A percentile compares a stretch with the other conserved stretches of the same genome.
Evolutionary conservation across 1,284 basidiomycete species (phyloP).

Genomic region (Ganoderma resinaceum): DNA sequence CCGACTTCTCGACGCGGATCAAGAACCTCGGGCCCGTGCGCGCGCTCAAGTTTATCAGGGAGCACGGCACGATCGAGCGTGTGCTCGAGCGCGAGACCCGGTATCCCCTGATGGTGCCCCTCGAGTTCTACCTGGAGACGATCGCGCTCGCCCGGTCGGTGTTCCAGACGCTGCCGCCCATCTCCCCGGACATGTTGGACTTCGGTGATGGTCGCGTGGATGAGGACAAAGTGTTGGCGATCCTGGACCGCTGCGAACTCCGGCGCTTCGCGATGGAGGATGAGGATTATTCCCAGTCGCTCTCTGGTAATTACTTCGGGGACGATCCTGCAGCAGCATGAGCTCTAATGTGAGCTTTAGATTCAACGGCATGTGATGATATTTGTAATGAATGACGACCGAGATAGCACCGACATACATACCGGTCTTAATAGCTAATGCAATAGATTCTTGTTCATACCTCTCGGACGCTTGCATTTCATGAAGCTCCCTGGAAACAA

Average conservation of each 20-base stretch:
- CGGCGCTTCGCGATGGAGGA: conserved; percentile 48
- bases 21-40: conserved; percentile 78
- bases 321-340: conserved; percentile 55
- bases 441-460: background rate
- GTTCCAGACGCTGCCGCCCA: conserved; percentile 67
- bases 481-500: background rate
- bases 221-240: conserved; percentile 47
- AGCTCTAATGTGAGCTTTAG: background rate
- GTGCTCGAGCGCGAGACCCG: conserved; percentile 65
- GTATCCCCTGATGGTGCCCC: conserved; percentile 54
- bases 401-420: background rate
- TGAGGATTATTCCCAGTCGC: conserved; percentile 52
- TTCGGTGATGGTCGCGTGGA: conserved; percentile 48
- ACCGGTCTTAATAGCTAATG: background rate
- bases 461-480: background rate
- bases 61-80: conserved; percentile 76
- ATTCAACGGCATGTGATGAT: background rate
- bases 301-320: conserved; percentile 69
- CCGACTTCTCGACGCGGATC: conserved; percentile 87
- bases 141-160: conserved; percentile 64
- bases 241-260: conserved; percentile 59
- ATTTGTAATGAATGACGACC: background rate
- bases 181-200: conserved; percentile 49
- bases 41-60: conserved; percentile 75
- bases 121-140: conserved; percentile 62